Evolutionary conservation across 1,284 basidiomycete genomes (phyloP), one percentile per base, ranked within the genome.

Genomic region (Sporisorium iseilematis-ciliati): DNA sequence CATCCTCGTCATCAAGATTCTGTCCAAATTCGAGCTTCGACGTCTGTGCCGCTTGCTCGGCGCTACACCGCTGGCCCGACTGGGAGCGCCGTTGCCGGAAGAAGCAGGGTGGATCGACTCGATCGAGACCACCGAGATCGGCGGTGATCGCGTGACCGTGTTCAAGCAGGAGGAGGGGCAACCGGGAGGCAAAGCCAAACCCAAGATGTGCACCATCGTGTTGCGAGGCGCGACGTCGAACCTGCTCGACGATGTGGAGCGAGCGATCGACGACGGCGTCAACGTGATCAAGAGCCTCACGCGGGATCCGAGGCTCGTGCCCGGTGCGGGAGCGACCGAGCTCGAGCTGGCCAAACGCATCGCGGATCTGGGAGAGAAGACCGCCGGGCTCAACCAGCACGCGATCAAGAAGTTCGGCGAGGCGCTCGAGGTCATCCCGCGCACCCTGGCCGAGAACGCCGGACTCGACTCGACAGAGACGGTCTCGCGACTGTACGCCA

Each of bases 1-100:
- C 87, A 95, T 99, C 86, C 92, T 93, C 78, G 94, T 98, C 78
- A 90, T 99, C 87, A 98, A 98, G 87, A 93, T 99, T 35, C 90
- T 97, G 66, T 97, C 94, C 85, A 99, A 99, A 86, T 99, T 99
- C 86, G 96, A 99, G 77, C 90, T 99, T 20, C 91, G 95, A 52
- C 89, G 97, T 4, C 88, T 98, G 35, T 97, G 94, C 86, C 92
- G 95, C 66, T 94, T 99, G 78, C 92, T 96, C 67, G 94, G 94
- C 69, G 97, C 97, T 11, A 97, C 95, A 1, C 95, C 97, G 4
- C 90, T 99, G 53, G 96, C 97, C 5, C 91, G 97, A 49, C 89
- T 99, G 65, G 97, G 97, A 62, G 93, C 95, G 0, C 96, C 97
- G 2, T 96, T 94, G 20, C 90, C 95, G 0, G 97, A 99, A 86